A percentile compares a stretch with the other conserved stretches of the same genome.
These are phyloP conservation scores for Penicillium steckii DNA, from an alignment of 495 filamentous ascomycete species.

Conservation along the genomic window DNA sequence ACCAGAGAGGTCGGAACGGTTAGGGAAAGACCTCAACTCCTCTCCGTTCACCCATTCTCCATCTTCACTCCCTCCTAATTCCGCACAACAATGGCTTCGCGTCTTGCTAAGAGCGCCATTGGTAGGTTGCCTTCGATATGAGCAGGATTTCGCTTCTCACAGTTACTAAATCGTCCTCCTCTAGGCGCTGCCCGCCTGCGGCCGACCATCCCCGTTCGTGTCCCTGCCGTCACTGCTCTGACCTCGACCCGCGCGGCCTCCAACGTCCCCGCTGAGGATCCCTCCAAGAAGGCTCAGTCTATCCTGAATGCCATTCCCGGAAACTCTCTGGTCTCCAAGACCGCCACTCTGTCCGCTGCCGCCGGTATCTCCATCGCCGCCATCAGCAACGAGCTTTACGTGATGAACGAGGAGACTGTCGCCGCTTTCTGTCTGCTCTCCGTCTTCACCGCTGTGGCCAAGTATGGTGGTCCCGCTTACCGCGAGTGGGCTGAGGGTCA, in stretches of 20 bases:
- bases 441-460: constrained; percentile 83
- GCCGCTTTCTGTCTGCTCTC: constrained; percentile 84
- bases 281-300: constrained; percentile 91
- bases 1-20: constrained; percentile 28
- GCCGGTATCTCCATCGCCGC: constrained; percentile 90
- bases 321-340: constrained; percentile 85
- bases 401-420: constrained; percentile 97
- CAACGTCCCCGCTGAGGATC: constrained; percentile 76
- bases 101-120: constrained; percentile 86
- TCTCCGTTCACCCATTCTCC: constrained; percentile 47
- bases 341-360: constrained; percentile 88
- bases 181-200: constrained; percentile 89
- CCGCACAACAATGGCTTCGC: constrained; percentile 84
- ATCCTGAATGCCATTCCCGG: constrained; percentile 88
- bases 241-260: constrained; percentile 66
- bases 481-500: constrained; percentile 86
- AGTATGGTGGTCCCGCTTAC: constrained; percentile 91
- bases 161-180: constrained; percentile 25
- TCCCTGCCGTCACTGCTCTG: constrained; percentile 71
- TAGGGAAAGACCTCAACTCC: constrained; percentile 41
- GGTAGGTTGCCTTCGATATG: constrained; percentile 57
- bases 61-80: constrained; percentile 34
- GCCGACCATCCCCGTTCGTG: constrained; percentile 65
- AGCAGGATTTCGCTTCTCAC: constrained; percentile 6
- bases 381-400: constrained; percentile 99